Percentiles rank a stretch among this genome's conserved stretches.
Evolutionary conservation across 192 early-diverging fungal species (phyloP).

Genomic region (Coemansia sp.): DNA sequence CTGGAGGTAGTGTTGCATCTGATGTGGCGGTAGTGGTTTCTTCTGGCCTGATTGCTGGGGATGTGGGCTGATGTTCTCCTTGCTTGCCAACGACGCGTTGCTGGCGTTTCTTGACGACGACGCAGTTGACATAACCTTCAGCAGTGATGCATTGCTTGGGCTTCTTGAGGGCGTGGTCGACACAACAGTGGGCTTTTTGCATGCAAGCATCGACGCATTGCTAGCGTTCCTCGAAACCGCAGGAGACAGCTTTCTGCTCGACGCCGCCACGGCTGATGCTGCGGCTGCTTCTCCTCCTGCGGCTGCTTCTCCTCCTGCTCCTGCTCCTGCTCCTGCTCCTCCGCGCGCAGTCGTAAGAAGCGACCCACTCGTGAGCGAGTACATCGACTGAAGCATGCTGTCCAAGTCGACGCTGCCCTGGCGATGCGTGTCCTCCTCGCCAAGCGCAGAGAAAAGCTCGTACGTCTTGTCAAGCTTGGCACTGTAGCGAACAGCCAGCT

Average conservation of each 20-base stretch:
- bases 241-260: not conserved
- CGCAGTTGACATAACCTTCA: too few species aligned
- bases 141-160: too few species aligned
- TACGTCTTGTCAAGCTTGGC: constrained; percentile 18
- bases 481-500: constrained; percentile 21
- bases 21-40: too few species aligned
- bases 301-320: too few species aligned
- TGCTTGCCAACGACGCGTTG: too few species aligned
- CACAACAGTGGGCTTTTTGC: not conserved
- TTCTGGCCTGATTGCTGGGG: not conserved
- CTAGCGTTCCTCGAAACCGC: not conserved
- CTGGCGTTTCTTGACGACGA: too few species aligned
- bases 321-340: too few species aligned
- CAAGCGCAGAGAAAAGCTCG: constrained; percentile 4
- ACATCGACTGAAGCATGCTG: constrained; percentile 20
- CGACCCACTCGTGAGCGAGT: constrained; percentile 23
- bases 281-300: too few species aligned
- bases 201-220: not conserved
- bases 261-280: not conserved
- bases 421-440: not conserved
- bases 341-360: constrained; percentile 17
- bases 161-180: too few species aligned
- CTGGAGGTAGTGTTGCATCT: not conserved
- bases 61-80: too few species aligned
- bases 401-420: not conserved